These are phyloP conservation scores for Russula olivacea DNA, from an alignment of 768 basidiomycete genomes.

Conservation along the genomic window DNA sequence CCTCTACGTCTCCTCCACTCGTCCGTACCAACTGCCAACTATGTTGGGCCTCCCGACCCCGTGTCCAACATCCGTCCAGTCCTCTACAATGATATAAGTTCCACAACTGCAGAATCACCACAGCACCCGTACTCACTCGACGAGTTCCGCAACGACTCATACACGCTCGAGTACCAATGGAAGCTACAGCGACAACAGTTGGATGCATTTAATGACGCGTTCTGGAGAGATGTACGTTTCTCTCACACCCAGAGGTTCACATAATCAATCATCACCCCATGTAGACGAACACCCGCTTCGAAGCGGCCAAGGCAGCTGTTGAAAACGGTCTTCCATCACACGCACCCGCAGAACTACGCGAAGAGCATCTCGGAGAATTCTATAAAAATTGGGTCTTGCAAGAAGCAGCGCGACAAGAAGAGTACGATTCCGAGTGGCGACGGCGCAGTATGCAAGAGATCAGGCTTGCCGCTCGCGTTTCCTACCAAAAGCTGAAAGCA, in stretches of 20 bases:
- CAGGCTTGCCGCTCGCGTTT: constrained; percentile 50
- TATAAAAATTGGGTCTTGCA: constrained; percentile 70
- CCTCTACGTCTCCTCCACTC: constrained; percentile 22
- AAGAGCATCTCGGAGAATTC: constrained; percentile 67
- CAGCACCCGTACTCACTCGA: constrained; percentile 80
- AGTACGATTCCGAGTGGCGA: constrained; percentile 64
- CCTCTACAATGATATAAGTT: constrained; percentile 55
- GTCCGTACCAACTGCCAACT: constrained; percentile 27
- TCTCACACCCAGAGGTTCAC: neutral
- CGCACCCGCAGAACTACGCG: constrained; percentile 49
- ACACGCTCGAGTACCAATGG: constrained; percentile 57
- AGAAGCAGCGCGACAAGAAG: constrained; percentile 50
- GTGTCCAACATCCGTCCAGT: constrained; percentile 75
- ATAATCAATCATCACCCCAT: neutral
- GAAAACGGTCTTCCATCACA: constrained; percentile 50
- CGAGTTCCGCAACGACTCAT: constrained; percentile 49
- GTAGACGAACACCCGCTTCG: constrained; percentile 81
- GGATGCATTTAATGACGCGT: constrained; percentile 69
- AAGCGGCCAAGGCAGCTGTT: constrained; percentile 56
- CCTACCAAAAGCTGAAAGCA: constrained; percentile 35
- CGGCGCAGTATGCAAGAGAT: constrained; percentile 54
- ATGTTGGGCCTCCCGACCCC: constrained; percentile 70
- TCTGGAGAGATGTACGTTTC: constrained; percentile 69
- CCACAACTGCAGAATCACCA: constrained; percentile 25
- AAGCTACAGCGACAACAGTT: constrained; percentile 64